Evolutionary conservation across 352 stramenopile genomes (phyloP).

Genomic region (Pythium sp.): DNA sequence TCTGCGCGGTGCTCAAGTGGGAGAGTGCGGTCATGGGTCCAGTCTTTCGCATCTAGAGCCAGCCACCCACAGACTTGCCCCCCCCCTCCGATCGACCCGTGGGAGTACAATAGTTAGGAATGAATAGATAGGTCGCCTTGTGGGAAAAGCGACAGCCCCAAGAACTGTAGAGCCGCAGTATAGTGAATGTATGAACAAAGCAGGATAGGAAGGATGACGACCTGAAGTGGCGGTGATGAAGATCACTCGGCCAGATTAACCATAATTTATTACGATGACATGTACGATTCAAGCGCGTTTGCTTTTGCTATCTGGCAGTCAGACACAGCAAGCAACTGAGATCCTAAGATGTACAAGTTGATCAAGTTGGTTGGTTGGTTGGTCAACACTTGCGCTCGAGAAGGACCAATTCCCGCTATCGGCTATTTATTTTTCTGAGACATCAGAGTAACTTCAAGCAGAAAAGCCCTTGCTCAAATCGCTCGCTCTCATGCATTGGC

Average conservation of each 20-base stretch:
- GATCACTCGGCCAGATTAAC: background rate
- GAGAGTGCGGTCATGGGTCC: slow-evolving; percentile 13
- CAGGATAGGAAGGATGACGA: background rate
- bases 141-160: background rate
- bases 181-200: background rate
- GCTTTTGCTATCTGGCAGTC: too few species aligned
- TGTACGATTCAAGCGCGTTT: too few species aligned
- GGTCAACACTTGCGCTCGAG: background rate
- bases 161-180: background rate
- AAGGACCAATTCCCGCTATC: background rate
- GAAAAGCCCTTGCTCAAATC: background rate
- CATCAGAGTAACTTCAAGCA: background rate
- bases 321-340: too few species aligned
- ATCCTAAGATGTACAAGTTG: background rate
- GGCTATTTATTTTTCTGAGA: background rate
- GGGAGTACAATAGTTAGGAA: slow-evolving; percentile 11
- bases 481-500: background rate
- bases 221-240: background rate
- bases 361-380: background rate
- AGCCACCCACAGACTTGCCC: background rate
- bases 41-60: slow-evolving; percentile 10
- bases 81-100: background rate
- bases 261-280: background rate
- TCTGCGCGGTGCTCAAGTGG: slow-evolving; percentile 4
- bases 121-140: slow-evolving; percentile 3